Evolutionary conservation across 225 moss, liverwort and hornwort genomes (phyloP).

Genomic region (Bryoerythrophyllum caledonicum): DNA sequence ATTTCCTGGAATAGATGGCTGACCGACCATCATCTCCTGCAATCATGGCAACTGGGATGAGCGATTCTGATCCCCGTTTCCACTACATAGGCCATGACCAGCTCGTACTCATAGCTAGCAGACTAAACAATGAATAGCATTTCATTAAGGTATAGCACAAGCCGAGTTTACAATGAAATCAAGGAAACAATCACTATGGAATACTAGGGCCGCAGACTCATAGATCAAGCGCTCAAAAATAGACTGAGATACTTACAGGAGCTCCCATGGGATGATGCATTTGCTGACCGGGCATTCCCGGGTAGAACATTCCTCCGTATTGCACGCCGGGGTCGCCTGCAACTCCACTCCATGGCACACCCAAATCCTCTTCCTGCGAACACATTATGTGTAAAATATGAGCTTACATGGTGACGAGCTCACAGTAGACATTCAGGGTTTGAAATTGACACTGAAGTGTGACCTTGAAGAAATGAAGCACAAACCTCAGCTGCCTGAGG

Average conservation of each 20-base stretch:
- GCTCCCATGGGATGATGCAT: slow-evolving; percentile 80
- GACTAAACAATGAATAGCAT: background rate
- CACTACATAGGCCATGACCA: background rate
- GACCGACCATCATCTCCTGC: slow-evolving; percentile 94
- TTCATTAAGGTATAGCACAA: background rate
- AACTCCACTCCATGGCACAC: slow-evolving; percentile 87
- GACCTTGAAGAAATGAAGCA: background rate
- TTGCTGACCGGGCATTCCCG: slow-evolving; percentile 69
- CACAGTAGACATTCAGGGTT: background rate
- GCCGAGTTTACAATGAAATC: background rate
- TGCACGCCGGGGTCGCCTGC: slow-evolving; percentile 70
- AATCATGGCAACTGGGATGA: slow-evolving; percentile 29
- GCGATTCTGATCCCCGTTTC: slow-evolving; percentile 16
- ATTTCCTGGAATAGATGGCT: slow-evolving; percentile 62
- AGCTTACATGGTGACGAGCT: background rate
- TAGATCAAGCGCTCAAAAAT: background rate
- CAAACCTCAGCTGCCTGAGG: background rate
- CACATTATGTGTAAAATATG: background rate
- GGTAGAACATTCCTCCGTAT: slow-evolving; percentile 84
- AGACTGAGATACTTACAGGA: slow-evolving; percentile 50
- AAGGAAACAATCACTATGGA: slow-evolving; percentile 7
- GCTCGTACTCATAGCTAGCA: background rate
- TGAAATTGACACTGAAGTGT: background rate
- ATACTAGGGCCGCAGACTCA: too few species aligned
- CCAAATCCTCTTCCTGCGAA: slow-evolving; percentile 83